Evolutionary conservation across 352 stramenopile species (phyloP), one percentile per base, ranked within the genome.

Genomic region (Pythium volutum): DNA sequence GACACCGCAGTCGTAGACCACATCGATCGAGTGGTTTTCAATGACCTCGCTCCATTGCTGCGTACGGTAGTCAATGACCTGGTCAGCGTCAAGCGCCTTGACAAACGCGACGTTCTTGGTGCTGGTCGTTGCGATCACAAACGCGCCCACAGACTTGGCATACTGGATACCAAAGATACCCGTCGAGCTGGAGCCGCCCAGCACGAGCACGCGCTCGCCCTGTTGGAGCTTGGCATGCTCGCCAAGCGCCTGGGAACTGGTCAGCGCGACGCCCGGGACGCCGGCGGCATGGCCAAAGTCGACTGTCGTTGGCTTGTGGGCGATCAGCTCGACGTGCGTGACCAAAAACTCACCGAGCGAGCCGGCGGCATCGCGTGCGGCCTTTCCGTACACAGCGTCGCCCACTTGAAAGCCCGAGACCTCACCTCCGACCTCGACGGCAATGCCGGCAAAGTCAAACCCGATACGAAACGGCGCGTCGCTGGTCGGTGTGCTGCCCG

Each of bases 111-210:
- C 52, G 33, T 87, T 82, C 51, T 64, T 62, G 5, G 59, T 36
- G 41, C 77, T 84, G 3, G 56, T 62, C 0, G 73, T 84, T 4
- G 63, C 54, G 49, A 81, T 72, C 5, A 67, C 59, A 26, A 61
- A 52, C 9, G 42, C 42, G 16, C 52, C 59, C 2, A 57, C n/a
- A 2, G 52, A 33, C 60, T 85, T 84, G 27, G 70, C 73, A 20
- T 81, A 46, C 34, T 87, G 75, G 5, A 87, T 59, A 2, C 65
- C 77, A 43, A 74, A 73, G 25, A 73, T 72, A 3, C 77, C 77
- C 15, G 58, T 58, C 5, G 48, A 46, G n/a, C n/a, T 48, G 5
- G 48, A 48, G 22, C 58, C 58, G 15, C 58, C 58, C 4, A 65
- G 41, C 1, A 65, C 25, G 3, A 65, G 38, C 4, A 65, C 39